Base-by-base conservation (phyloP, 257 asterid species). In the Coffea eugenioides region DNA sequence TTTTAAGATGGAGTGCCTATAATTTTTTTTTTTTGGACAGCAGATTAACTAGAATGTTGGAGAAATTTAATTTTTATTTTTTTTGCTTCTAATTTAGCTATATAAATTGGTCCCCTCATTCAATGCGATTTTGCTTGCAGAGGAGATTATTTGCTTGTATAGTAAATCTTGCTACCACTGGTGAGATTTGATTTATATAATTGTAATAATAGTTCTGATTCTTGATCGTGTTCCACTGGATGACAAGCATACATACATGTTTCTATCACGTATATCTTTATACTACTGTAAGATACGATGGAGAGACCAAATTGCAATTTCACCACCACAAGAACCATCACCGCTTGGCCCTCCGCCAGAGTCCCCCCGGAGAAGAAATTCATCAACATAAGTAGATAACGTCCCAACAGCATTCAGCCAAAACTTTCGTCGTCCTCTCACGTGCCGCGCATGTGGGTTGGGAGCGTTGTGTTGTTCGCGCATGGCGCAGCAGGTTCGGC, bases 91-190 rank as follows among this genome's bases (percentile, higher is more conserved):
- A 23, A 27, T 15, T 56, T 65, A 69, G 79, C 56, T 4, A 78
- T 36, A 69, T 39, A 21, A 45, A 23, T 36, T 51, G 36, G 56
- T 43, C 56, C 74, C 6, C 67, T 67, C 71, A 34, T 59, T 51
- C 69, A 79, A 76, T 52, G 46, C 54, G 72, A 64, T 57, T 62
- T 56, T 20, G 49, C 69, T 56, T 20, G 49, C 69, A 80, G 83
- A 65, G 75, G 52, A 73, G 52, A 73, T 80, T 49, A 74, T 74
- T 36, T 73, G 69, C 54, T 31, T 68, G 68, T 74, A 80, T 74
- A 16, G 23, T 46, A 54, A 64, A 70, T 46, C 65, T 49, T 36
- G 25, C 14, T 49, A 71, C 15, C 48, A 77, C 36, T 65, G 52
- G 64, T 51, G 43, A 18, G 71, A 74, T 74, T 80, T 73, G 36